These are phyloP conservation scores for Penicillium nordicum DNA, from an alignment of 2,329 filamentous ascomycete genomes.

Conservation along the genomic window DNA sequence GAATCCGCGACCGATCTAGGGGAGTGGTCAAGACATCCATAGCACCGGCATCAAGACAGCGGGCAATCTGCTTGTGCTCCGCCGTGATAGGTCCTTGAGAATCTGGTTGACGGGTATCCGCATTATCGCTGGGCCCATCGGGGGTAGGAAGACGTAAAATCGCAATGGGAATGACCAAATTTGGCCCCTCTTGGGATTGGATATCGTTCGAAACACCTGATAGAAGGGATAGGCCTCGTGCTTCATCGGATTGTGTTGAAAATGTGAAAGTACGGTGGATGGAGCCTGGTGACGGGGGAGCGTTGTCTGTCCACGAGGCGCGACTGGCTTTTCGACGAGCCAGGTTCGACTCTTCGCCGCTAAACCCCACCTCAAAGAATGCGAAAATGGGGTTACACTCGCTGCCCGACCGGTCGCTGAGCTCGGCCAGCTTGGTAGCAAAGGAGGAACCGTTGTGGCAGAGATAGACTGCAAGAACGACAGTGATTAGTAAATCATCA, in stretches of 20 bases:
- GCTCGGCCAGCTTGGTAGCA: slow-evolving; percentile 50
- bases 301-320: slow-evolving; percentile 30
- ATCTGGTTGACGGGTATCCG: slow-evolving; percentile 19
- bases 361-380: slow-evolving; percentile 51
- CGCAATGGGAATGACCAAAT: slow-evolving; percentile 50
- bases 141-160: slow-evolving; percentile 36
- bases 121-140: slow-evolving; percentile 15
- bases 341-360: slow-evolving; percentile 37
- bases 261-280: slow-evolving; percentile 42
- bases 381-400: slow-evolving; percentile 55
- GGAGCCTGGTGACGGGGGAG: slow-evolving; percentile 31
- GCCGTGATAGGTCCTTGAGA: slow-evolving; percentile 32
- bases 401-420: slow-evolving; percentile 46
- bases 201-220: slow-evolving; percentile 50
- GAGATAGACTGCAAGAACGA: slow-evolving; percentile 47
- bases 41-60: slow-evolving; percentile 80
- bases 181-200: slow-evolving; percentile 49
- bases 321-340: slow-evolving; percentile 31
- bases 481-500: slow-evolving; percentile 9
- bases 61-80: slow-evolving; percentile 58
- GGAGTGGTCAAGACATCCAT: slow-evolving; percentile 81
- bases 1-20: slow-evolving; percentile 67
- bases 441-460: slow-evolving; percentile 54
- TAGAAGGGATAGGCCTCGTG: slow-evolving; percentile 49
- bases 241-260: slow-evolving; percentile 44